Evolutionary conservation across 805 yeast species (phyloP).

Genomic region (Clavispora phyllophila): DNA sequence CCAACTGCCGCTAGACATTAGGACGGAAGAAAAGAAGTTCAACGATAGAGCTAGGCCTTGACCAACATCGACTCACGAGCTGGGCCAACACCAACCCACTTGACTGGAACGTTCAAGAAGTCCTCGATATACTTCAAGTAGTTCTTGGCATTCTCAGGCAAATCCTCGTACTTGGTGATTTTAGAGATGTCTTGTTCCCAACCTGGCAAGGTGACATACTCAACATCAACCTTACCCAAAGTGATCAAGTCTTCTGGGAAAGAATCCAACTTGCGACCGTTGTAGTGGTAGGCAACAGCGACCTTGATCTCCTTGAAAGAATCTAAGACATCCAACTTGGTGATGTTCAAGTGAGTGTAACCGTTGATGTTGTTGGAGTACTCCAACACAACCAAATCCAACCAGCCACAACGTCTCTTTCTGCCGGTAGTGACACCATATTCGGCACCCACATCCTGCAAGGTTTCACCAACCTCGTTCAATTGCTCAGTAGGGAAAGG

Average conservation of each 20-base stretch:
- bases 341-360: slow-evolving; percentile 88
- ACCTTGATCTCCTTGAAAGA: slow-evolving; percentile 82
- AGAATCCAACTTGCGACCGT: slow-evolving; percentile 67
- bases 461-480: slow-evolving; percentile 76
- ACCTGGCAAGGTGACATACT: slow-evolving; percentile 87
- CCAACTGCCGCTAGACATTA: background rate
- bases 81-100: slow-evolving; percentile 99
- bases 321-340: slow-evolving; percentile 94
- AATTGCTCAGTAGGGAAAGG: slow-evolving; percentile 98
- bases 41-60: slow-evolving; percentile 27
- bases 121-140: slow-evolving; percentile 85
- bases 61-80: slow-evolving; percentile 90
- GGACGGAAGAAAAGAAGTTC: background rate
- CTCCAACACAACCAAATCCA: slow-evolving; percentile 89
- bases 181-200: slow-evolving; percentile 84
- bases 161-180: slow-evolving; percentile 62
- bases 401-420: slow-evolving; percentile 99
- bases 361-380: slow-evolving; percentile 92
- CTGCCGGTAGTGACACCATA: slow-evolving; percentile 98
- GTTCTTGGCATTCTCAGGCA: slow-evolving; percentile 83
- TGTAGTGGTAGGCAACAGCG: slow-evolving; percentile 75
- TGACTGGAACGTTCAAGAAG: slow-evolving; percentile 75
- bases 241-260: slow-evolving; percentile 91
- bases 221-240: slow-evolving; percentile 87
- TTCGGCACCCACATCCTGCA: slow-evolving; percentile 92